Evolutionary conservation across 352 stramenopile species (phyloP), one percentile per base, ranked within the genome.

Genomic region (Pythium diclinum): DNA sequence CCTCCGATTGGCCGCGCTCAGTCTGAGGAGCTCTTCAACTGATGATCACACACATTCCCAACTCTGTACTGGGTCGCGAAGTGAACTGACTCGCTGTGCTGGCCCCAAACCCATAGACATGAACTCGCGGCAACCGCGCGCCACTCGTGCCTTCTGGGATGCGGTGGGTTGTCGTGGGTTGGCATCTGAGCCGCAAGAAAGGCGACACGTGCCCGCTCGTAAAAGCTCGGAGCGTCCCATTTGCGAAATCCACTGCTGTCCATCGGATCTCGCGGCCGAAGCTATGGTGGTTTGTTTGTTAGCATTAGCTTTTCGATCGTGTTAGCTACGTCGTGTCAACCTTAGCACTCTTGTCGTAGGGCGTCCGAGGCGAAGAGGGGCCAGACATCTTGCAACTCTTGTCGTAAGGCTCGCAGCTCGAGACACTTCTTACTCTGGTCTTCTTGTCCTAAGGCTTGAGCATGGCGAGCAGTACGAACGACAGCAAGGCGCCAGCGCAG

Each of bases 391-490:
- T 21, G 40, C 16, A 6, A n/a, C 40, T 47, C 40, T 47, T 47
- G 40, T 47, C 17, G 16, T 47, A 47, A 47, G 40, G 40, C 40
- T 16, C 17, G 16, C 6, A 23, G 40, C 5, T 19, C 17, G 40
- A 10, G 17, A 23, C 5, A 17, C 16, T 11, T 10, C 16, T 6
- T n/a, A 47, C 40, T 17, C 17, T 47, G 36, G 4, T 13, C 4
- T 6, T 44, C 14, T 44, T 44, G 36, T 44, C 46, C 17, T 63
- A 91, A 63, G 73, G 77, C 67, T 88, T 89, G 67, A 92, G 72
- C 80, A 92, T 89, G 33, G 85, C 81, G 28, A 79, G 71, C 9
- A 92, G 65, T 34, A 87, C 75, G 54, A 94, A 94, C 21, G 82
- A 90, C 65, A 90, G 83, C 65, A 94, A 72, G 46, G 83, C 88